Evolutionary conservation across 495 filamentous ascomycete species (phyloP).

Genomic region (Recurvomyces mirabilis): DNA sequence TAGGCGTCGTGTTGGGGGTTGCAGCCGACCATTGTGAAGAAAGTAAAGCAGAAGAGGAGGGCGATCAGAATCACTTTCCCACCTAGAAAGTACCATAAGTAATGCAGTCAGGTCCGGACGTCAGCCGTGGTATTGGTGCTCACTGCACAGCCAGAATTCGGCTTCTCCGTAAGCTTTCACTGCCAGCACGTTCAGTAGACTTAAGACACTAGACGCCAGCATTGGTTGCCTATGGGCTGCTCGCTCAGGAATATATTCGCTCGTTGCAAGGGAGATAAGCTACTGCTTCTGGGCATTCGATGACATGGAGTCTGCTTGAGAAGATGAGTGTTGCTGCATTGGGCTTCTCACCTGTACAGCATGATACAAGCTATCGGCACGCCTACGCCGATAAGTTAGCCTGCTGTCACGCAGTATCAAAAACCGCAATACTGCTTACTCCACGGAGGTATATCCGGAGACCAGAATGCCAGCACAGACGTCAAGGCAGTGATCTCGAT

Average conservation of each 20-base stretch:
- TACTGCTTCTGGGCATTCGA: too few relatives aligned
- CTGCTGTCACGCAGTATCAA: too few relatives aligned
- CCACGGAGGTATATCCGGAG: constrained; percentile 33
- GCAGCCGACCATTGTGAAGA: constrained; percentile 57
- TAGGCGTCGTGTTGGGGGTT: constrained; percentile 49
- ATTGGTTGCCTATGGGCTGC: too few relatives aligned
- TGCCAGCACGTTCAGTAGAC: constrained; percentile 29
- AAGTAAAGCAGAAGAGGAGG: constrained; percentile 31
- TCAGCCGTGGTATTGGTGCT: too few relatives aligned
- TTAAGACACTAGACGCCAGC: too few relatives aligned
- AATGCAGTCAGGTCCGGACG: too few relatives aligned
- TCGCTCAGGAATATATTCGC: too few relatives aligned
- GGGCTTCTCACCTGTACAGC: constrained; percentile 23
- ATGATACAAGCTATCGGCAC: constrained; percentile 30
- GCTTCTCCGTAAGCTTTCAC: constrained; percentile 39
- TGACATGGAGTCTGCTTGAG: too few relatives aligned
- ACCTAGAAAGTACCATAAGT: too few relatives aligned
- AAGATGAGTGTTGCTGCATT: neutral
- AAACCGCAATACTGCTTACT: too few relatives aligned
- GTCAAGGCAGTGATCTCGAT: constrained; percentile 44
- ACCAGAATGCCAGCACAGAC: constrained; percentile 38
- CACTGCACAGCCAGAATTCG: constrained; percentile 36
- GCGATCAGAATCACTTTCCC: constrained; percentile 38
- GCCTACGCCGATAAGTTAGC: too few relatives aligned
- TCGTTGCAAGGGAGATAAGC: too few relatives aligned